phyloP scores from a whole-genome alignment of 1,284 basidiomycete species.

The Jaminaea rosea region DNA sequence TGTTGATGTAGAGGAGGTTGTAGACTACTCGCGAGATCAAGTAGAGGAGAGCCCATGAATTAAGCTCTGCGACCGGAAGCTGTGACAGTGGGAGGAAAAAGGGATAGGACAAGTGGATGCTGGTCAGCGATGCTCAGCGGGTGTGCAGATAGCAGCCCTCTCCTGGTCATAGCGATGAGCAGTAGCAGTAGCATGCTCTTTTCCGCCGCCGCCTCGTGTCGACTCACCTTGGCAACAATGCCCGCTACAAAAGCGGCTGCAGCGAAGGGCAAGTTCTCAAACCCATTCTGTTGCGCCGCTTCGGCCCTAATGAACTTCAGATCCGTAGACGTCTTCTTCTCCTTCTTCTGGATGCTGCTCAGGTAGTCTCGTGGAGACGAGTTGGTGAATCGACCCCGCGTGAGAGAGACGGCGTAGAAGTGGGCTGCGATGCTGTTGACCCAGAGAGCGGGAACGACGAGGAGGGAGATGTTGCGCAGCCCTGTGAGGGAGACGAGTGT shows the following conservation, averaged over 20 bases:
- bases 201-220: neutral
- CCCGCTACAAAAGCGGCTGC: conserved; percentile 6
- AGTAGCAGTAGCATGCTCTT: too few relatives aligned
- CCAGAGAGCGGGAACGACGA: conserved; percentile 13
- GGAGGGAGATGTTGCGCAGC: conserved; percentile 14
- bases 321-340: conserved; percentile 8
- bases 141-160: neutral
- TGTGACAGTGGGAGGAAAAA: neutral
- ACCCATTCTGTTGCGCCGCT: conserved; percentile 14
- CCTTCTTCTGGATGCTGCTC: conserved; percentile 2
- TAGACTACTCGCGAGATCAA: conserved; percentile 5
- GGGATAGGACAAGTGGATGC: neutral
- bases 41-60: conserved; percentile 7
- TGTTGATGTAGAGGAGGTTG: conserved; percentile 7
- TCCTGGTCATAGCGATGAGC: too few relatives aligned
- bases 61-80: conserved; percentile 4
- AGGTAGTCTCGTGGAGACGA: conserved; percentile 6
- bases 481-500: neutral
- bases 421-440: conserved; percentile 5
- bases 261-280: conserved; percentile 6
- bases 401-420: conserved; percentile 9
- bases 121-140: neutral
- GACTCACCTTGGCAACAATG: conserved; percentile 5
- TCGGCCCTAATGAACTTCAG: conserved; percentile 10
- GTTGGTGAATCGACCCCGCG: neutral